A percentile compares a stretch with the other conserved stretches of the same genome.
These are phyloP conservation scores for Mucor circinelloides DNA, from an alignment of 371 early-diverging fungal genomes.

Conservation along the genomic window DNA sequence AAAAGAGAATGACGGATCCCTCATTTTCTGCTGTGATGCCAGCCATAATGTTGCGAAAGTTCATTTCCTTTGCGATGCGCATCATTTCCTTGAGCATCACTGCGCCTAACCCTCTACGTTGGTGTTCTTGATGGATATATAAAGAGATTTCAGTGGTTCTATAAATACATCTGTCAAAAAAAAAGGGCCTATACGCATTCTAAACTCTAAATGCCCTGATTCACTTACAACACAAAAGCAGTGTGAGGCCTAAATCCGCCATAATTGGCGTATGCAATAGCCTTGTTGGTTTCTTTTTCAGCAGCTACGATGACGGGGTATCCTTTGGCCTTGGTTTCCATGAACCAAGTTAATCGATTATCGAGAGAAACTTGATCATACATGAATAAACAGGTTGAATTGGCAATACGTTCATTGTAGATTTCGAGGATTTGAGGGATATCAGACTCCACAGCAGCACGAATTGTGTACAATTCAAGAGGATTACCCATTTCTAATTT, in stretches of 20 bases:
- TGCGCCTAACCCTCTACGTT: constrained; percentile 45
- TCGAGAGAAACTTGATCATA: constrained; percentile 44
- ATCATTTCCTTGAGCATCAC: constrained; percentile 37
- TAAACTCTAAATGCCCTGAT: neutral
- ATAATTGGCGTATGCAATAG: constrained; percentile 39
- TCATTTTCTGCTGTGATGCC: constrained; percentile 48
- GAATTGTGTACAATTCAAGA: constrained; percentile 35
- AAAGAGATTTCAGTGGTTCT: constrained; percentile 51
- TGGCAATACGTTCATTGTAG: constrained; percentile 53
- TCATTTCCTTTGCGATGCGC: constrained; percentile 35
- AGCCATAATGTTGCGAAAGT: constrained; percentile 40
- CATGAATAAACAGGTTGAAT: constrained; percentile 51
- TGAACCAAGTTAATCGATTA: constrained; percentile 42
- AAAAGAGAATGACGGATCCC: constrained; percentile 37
- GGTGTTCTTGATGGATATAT: constrained; percentile 44
- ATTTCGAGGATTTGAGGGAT: constrained; percentile 41
- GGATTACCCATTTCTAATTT: constrained; percentile 18
- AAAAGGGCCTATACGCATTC: neutral
- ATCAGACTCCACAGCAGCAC: constrained; percentile 40
- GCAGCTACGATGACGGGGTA: constrained; percentile 52
- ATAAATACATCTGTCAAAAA: neutral
- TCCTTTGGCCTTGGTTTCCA: constrained; percentile 30
- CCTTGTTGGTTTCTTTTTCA: constrained; percentile 34
- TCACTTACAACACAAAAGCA: constrained; percentile 41
- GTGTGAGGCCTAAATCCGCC: constrained; percentile 43